phyloP scores from a whole-genome alignment of 768 basidiomycete species.

The Naganishia vishniacii region DNA sequence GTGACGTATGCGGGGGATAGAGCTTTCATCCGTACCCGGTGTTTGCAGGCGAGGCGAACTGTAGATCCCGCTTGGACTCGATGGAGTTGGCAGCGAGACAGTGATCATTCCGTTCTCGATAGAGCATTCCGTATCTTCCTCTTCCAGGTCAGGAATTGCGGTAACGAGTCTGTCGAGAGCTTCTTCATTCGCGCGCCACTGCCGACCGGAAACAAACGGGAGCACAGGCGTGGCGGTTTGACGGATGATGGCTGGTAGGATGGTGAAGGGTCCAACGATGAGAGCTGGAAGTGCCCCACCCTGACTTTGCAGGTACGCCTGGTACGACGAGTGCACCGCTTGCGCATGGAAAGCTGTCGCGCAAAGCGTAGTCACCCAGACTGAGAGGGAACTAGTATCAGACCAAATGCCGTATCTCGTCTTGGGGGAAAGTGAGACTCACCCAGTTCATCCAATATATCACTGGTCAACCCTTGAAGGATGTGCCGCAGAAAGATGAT shows the following conservation, averaged over 20 bases:
- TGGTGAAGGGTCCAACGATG: conserved; percentile 3
- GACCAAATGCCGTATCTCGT: no score
- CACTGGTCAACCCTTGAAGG: neutral
- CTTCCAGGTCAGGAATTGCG: conserved; percentile 9
- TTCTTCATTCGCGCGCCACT: neutral
- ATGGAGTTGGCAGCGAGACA: conserved; percentile 5
- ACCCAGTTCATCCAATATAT: conserved; percentile 11
- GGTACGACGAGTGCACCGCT: conserved; percentile 7
- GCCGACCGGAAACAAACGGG: neutral
- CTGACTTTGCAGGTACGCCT: neutral
- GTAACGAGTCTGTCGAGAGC: neutral
- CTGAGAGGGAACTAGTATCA: neutral
- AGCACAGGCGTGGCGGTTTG: neutral
- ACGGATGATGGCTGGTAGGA: conserved; percentile 1
- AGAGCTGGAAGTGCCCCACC: conserved; percentile 2
- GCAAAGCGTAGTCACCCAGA: conserved; percentile 8
- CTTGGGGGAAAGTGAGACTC: neutral
- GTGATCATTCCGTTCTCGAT: neutral
- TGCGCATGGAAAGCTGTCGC: conserved; percentile 12
- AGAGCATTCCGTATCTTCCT: neutral
- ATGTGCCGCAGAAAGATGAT: conserved; percentile 8
- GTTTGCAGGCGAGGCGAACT: neutral
- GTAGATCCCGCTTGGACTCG: neutral
- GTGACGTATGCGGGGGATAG: neutral
- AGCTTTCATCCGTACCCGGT: neutral